Evolutionary conservation across 2,329 filamentous ascomycete genomes (phyloP), one percentile per base, ranked within the genome.

Genomic region (Claviceps maximensis): DNA sequence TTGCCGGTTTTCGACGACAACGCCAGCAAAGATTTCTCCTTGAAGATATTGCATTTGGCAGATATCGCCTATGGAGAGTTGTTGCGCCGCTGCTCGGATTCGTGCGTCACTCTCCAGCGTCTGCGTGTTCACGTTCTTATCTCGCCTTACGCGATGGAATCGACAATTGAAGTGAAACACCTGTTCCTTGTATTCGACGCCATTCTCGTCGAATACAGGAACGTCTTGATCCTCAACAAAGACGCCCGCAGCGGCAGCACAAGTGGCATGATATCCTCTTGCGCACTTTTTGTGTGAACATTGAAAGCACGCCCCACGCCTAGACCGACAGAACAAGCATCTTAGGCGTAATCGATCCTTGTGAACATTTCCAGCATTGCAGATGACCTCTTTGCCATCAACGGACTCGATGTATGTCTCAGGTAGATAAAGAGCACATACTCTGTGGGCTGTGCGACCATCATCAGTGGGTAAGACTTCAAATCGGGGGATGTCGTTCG

Each of bases 211-310:
- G 65, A 90, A 91, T 2, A 94, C 86, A 0, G 89, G 87, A 31
- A 95, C 83, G 38, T 89, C 82, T 31, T 87, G 87, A 61, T 89
- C 82, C 65, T 98, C 91, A 49, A 96, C 83, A 64, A 95, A 87
- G 2, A 96, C 89, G 53, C 93, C 93, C 38, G 90, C 91, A 23
- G 91, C 84, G 8, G 89, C 85, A 2, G 93, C 93, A 65, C 93
- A 98, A 1, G 90, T 97, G 17, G 91, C 87, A 66, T 98, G 93
- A 69, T 96, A 98, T 9, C 91, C 86, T 58, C 93, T 78, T 4
- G 88, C 86, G 62, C 93, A 98, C 67, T 95, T 97, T 73, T 90
- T 91, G 60, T 89, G 85, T 1, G 89, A 94, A 69, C 93, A 98
- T 67, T 97, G 91, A 71, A 98, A 94, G 70, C 91, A 96, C 17